Percentiles rank a stretch among this genome's conserved stretches.
phyloP scores from a whole-genome alignment of 2,329 filamentous ascomycete species.

The Epichloe elymi region DNA sequence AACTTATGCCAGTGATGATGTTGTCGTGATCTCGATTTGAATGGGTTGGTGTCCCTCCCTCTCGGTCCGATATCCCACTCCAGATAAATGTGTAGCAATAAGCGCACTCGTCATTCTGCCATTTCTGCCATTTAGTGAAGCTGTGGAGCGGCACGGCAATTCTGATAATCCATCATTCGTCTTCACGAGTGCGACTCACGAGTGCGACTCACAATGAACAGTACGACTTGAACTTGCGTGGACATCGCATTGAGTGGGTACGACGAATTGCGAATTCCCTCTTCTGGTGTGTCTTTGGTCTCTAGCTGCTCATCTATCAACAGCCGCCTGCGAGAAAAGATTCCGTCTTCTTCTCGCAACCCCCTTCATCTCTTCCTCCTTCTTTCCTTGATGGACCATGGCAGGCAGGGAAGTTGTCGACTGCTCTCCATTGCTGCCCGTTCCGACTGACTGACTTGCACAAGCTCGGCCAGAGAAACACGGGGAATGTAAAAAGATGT shows the following conservation, averaged over 20 bases:
- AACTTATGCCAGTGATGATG: no score
- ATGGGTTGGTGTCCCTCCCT: no score
- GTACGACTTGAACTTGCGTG: no score
- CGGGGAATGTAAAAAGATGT: slow-evolving; percentile 30
- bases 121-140: no score
- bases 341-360: neutral
- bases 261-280: neutral
- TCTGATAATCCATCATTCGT: no score
- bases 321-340: neutral
- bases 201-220: no score
- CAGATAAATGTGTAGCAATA: no score
- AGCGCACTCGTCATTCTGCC: no score
- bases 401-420: neutral
- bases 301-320: slow-evolving; percentile 6
- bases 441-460: slow-evolving; percentile 19
- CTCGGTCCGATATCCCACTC: no score
- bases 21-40: no score
- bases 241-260: neutral
- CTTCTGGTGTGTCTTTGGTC: slow-evolving; percentile 4
- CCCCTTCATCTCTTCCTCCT: neutral
- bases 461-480: slow-evolving; percentile 27
- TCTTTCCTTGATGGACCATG: neutral
- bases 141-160: no score
- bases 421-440: neutral
- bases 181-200: no score